Conservation (phyloP, 805 yeast species). For the Alloascoidea africana region DNA sequence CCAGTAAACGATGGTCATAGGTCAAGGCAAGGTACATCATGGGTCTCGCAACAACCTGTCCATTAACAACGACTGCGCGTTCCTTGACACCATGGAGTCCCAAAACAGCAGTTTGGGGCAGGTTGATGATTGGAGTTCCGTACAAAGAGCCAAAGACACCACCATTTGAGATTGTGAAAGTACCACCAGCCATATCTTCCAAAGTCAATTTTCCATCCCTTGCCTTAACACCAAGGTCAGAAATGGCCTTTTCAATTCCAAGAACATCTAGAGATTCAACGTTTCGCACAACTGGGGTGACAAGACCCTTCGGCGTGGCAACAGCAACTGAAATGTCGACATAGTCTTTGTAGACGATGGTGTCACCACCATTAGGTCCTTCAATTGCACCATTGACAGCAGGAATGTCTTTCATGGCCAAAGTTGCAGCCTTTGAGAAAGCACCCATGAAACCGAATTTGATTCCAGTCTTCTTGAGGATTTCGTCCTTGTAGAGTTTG, state of each 20-base stretch:
- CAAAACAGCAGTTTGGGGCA: slow-evolving; percentile 96
- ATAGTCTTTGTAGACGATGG: slow-evolving; percentile 91
- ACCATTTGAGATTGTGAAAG: slow-evolving; percentile 97
- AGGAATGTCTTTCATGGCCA: slow-evolving; percentile 91
- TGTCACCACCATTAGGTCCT: slow-evolving; percentile 50
- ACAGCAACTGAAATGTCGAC: slow-evolving; percentile 94
- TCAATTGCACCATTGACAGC: slow-evolving; percentile 93
- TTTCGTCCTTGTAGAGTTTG: slow-evolving; percentile 92
- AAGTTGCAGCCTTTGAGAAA: slow-evolving; percentile 81
- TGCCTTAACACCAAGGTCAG: slow-evolving; percentile 75
- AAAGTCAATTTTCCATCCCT: slow-evolving; percentile 92
- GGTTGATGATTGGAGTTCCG: slow-evolving; percentile 96
- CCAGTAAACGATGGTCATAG: slow-evolving; percentile 94
- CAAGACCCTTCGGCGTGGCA: slow-evolving; percentile 98
- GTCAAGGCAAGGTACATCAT: slow-evolving; percentile 99
- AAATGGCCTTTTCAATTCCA: slow-evolving; percentile 81
- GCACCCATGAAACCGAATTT: slow-evolving; percentile 99
- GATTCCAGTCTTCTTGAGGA: slow-evolving; percentile 83
- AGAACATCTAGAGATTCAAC: slow-evolving; percentile 82
- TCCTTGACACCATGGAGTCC: slow-evolving; percentile 97
- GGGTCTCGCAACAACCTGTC: slow-evolving; percentile 93
- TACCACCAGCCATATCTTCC: slow-evolving; percentile 99
- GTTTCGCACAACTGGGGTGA: slow-evolving; percentile 94
- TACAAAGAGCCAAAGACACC: slow-evolving; percentile 96
- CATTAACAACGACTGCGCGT: slow-evolving; percentile 93